phyloP scores from a whole-genome alignment of 2,329 filamentous ascomycete species.

The Arthrobotrys entomopaga region DNA sequence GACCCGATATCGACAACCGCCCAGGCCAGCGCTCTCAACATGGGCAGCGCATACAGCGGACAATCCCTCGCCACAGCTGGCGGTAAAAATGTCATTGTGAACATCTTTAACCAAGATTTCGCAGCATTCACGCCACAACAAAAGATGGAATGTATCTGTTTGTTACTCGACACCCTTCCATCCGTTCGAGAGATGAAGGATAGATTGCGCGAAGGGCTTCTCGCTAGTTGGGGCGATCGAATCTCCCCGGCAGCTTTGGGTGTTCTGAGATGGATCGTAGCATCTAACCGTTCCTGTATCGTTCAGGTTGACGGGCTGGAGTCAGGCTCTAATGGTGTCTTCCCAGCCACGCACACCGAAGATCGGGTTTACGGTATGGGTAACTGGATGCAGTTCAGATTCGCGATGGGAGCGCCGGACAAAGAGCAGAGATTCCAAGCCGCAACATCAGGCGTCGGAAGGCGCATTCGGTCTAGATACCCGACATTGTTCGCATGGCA shows the following conservation, averaged over 20 bases:
- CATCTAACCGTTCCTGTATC: constrained; percentile 88
- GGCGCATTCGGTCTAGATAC: constrained; percentile 63
- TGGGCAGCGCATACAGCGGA: constrained; percentile 36
- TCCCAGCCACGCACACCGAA: constrained; percentile 57
- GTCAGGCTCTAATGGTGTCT: constrained; percentile 53
- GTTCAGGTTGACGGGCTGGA: constrained; percentile 72
- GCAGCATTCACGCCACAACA: constrained; percentile 63
- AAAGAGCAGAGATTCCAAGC: constrained; percentile 80
- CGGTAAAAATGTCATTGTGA: constrained; percentile 53
- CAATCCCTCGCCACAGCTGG: constrained; percentile 17
- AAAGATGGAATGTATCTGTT: constrained; percentile 67
- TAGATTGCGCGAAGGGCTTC: constrained; percentile 63
- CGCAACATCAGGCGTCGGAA: constrained; percentile 65
- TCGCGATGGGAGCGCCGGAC: constrained; percentile 87
- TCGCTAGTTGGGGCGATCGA: constrained; percentile 67
- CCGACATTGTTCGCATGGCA: constrained; percentile 89
- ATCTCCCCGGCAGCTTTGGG: constrained; percentile 74
- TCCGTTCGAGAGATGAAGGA: constrained; percentile 70
- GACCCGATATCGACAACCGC: constrained; percentile 43
- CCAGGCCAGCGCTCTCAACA: constrained; percentile 40
- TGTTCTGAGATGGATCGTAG: constrained; percentile 85
- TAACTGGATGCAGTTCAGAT: constrained; percentile 81
- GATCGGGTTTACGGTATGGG: constrained; percentile 73
- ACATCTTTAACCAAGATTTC: constrained; percentile 62
- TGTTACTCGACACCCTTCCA: constrained; percentile 71